Conservation (phyloP, 306 rosid species). For the Clitoria ternatea region DNA sequence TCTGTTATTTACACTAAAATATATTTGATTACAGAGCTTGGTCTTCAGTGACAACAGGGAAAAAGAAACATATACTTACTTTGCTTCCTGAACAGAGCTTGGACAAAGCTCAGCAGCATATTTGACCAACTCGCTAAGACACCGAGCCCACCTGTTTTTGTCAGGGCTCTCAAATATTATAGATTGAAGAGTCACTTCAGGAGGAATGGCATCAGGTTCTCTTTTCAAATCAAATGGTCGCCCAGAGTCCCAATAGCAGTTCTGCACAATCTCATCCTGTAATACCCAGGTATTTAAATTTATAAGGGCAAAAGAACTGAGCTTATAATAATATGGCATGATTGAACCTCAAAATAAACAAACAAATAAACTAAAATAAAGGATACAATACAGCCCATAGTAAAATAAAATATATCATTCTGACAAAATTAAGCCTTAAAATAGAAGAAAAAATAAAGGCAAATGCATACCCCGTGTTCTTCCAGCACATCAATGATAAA, state of each 20-base stretch:
- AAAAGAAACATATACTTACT: slow-evolving; percentile 44
- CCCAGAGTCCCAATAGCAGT: slow-evolving; percentile 96
- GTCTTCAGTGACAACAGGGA: slow-evolving; percentile 5
- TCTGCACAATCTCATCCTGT: slow-evolving; percentile 97
- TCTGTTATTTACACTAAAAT: not conserved
- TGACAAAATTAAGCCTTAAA: slow-evolving; percentile 22
- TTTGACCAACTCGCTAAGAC: slow-evolving; percentile 93
- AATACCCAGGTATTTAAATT: slow-evolving; percentile 27
- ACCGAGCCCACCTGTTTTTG: slow-evolving; percentile 97
- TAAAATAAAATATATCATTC: not conserved
- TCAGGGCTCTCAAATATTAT: slow-evolving; percentile 98
- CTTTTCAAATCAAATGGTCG: slow-evolving; percentile 92
- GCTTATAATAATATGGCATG: slow-evolving; percentile 5
- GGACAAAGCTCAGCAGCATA: slow-evolving; percentile 98
- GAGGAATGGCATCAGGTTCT: slow-evolving; percentile 91
- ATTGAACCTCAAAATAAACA: slow-evolving; percentile 25
- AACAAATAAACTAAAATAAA: not conserved
- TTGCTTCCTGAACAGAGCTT: slow-evolving; percentile 87
- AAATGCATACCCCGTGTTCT: slow-evolving; percentile 86
- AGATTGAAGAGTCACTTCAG: slow-evolving; percentile 90
- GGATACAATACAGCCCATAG: slow-evolving; percentile 45
- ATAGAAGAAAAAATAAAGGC: not conserved
- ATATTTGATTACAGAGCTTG: slow-evolving; percentile 10
- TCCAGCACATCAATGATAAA: slow-evolving; percentile 93
- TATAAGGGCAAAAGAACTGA: not conserved